Percentiles rank a stretch among this genome's conserved stretches.
Evolutionary conservation across 2,329 filamentous ascomycete genomes (phyloP).

Genomic region (Phyllosticta ampelicida): DNA sequence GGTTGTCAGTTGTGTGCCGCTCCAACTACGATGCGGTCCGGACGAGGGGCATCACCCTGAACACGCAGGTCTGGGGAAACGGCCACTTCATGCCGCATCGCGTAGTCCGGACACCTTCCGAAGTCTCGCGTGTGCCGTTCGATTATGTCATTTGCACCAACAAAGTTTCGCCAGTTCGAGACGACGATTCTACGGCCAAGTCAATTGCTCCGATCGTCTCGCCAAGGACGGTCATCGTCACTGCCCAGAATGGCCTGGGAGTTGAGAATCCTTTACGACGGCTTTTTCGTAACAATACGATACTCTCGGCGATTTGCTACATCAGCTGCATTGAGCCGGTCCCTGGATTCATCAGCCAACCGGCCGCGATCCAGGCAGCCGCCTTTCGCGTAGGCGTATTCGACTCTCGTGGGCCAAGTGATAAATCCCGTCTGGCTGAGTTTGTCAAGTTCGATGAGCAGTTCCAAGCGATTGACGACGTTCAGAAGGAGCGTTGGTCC

Average conservation of each 20-base stretch:
- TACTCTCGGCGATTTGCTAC: constrained; percentile 16
- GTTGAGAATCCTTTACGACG: constrained; percentile 14
- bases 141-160: constrained; percentile 17
- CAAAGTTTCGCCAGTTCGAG: constrained; percentile 14
- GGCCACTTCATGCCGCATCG: constrained; percentile 14
- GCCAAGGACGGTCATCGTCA: constrained; percentile 13
- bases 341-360: constrained; percentile 15
- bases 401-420: not conserved
- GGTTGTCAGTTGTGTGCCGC: constrained; percentile 16
- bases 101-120: constrained; percentile 11
- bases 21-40: constrained; percentile 15
- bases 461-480: constrained; percentile 13
- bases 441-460: constrained; percentile 13
- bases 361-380: constrained; percentile 12
- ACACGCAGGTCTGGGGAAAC: constrained; percentile 16
- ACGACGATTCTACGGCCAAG: not conserved
- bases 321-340: constrained; percentile 15
- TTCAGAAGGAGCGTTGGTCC: constrained; percentile 15
- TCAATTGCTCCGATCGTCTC: constrained; percentile 11
- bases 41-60: constrained; percentile 12
- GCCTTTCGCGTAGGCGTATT: constrained; percentile 13
- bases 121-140: constrained; percentile 11
- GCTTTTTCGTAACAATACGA: constrained; percentile 14
- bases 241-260: constrained; percentile 17
- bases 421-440: constrained; percentile 6